phyloP scores from a whole-genome alignment of 257 asterid species.

The Asclepias syriaca region DNA sequence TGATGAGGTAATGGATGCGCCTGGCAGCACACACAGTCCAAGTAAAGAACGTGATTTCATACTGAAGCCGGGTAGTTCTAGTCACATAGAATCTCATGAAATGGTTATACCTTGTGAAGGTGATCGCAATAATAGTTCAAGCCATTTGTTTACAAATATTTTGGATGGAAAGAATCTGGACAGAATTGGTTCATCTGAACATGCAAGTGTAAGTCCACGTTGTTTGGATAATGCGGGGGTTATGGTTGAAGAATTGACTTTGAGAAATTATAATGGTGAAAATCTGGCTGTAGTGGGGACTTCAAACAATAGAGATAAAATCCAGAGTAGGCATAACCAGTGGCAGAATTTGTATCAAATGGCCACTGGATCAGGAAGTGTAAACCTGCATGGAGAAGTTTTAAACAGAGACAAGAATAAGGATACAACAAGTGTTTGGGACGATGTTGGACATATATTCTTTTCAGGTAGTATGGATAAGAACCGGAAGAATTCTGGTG shows the following conservation, averaged over 20 bases:
- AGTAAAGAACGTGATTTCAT: conserved; percentile 49
- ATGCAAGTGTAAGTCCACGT: conserved; percentile 79
- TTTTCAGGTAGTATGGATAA: conserved; percentile 51
- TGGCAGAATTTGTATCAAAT: conserved; percentile 67
- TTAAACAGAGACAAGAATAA: conserved; percentile 49
- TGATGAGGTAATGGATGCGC: conserved; percentile 27
- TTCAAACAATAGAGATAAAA: conserved; percentile 47
- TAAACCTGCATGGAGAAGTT: conserved; percentile 41
- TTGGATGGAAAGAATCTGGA: conserved; percentile 50
- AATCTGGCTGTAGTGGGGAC: conserved; percentile 51
- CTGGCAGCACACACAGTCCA: conserved; percentile 36
- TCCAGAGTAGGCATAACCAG: conserved; percentile 45
- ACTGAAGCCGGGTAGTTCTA: conserved; percentile 49
- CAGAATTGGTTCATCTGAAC: conserved; percentile 78
- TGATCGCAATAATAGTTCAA: conserved; percentile 36
- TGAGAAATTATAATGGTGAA: conserved; percentile 55
- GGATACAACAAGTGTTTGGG: conserved; percentile 44
- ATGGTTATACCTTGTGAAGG: conserved; percentile 52
- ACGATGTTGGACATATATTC: conserved; percentile 37
- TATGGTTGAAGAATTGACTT: conserved; percentile 75
- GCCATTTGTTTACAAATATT: conserved; percentile 35
- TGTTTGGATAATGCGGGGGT: conserved; percentile 59
- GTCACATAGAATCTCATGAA: conserved; percentile 53
- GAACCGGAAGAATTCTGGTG: conserved; percentile 26
- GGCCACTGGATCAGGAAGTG: conserved; percentile 52